phyloP scores from a whole-genome alignment of 768 basidiomycete genomes.

The Mycena venus region DNA sequence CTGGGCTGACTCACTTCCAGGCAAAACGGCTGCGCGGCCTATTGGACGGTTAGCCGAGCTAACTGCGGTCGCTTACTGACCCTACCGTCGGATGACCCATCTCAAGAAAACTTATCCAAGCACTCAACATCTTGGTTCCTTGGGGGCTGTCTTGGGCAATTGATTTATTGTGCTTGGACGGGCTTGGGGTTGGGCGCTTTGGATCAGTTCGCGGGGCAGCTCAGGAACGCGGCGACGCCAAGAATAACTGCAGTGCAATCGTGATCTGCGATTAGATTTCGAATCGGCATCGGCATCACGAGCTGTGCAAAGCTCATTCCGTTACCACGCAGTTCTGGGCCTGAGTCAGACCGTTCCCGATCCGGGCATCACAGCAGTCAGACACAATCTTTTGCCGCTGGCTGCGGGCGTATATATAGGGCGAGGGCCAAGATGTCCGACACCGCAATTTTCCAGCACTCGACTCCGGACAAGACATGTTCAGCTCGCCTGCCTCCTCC shows the following conservation, averaged over 20 bases:
- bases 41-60: background rate
- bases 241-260: background rate
- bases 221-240: background rate
- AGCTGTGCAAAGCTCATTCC: background rate
- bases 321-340: background rate
- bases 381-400: background rate
- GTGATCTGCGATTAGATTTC: background rate
- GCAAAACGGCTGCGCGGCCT: background rate
- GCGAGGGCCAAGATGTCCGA: background rate
- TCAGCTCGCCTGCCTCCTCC: conserved; percentile 3
- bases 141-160: background rate
- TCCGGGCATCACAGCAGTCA: background rate
- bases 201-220: background rate
- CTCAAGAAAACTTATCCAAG: background rate
- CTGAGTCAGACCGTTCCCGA: background rate
- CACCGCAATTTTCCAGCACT: background rate
- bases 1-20: background rate
- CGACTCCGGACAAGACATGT: background rate
- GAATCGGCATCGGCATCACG: background rate
- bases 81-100: background rate
- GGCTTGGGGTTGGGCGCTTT: background rate
- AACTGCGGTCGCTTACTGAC: background rate
- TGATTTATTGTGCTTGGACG: background rate
- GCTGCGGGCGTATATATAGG: background rate
- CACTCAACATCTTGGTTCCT: background rate